A percentile compares a stretch with the other conserved stretches of the same genome.
Evolutionary conservation across 2,329 filamentous ascomycete species (phyloP).

Genomic region (Septoria linicola): DNA sequence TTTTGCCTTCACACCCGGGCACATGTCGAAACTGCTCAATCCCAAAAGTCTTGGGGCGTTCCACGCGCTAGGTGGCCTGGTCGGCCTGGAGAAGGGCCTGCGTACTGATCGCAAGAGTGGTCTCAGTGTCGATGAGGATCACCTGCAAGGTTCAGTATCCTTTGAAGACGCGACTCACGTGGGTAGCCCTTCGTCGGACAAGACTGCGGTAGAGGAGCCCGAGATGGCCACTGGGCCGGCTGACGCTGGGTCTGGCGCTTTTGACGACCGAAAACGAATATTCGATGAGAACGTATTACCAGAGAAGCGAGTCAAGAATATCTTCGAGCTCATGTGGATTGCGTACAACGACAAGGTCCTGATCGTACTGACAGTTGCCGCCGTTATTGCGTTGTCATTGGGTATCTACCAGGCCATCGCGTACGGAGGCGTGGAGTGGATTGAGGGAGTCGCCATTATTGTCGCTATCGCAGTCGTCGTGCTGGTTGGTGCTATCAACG

Average conservation of each 20-base stretch:
- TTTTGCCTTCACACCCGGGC: conserved; percentile 79
- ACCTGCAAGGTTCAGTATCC: conserved; percentile 61
- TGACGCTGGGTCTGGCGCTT: conserved; percentile 40
- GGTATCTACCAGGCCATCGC: conserved; percentile 66
- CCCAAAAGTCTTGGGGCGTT: conserved; percentile 76
- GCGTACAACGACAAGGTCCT: conserved; percentile 80
- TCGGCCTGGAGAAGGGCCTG: conserved; percentile 71
- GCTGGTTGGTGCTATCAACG: conserved; percentile 72
- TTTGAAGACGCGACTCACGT: conserved; percentile 61
- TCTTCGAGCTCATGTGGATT: conserved; percentile 73
- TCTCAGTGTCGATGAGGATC: conserved; percentile 67
- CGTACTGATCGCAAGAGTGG: conserved; percentile 64
- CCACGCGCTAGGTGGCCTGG: conserved; percentile 70
- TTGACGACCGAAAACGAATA: conserved; percentile 65
- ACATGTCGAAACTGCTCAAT: conserved; percentile 77
- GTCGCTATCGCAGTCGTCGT: conserved; percentile 75
- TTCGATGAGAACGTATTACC: conserved; percentile 70
- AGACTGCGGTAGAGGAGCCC: conserved; percentile 30
- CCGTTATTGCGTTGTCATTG: conserved; percentile 70
- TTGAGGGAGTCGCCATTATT: conserved; percentile 77
- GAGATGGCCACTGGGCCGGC: conserved; percentile 20
- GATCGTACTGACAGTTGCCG: conserved; percentile 68
- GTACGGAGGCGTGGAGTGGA: conserved; percentile 69
- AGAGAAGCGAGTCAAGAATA: conserved; percentile 66
- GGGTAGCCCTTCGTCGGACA: conserved; percentile 32